Conservation (phyloP, 2,329 filamentous ascomycete species). For the Ophiostoma tasmaniense region DNA sequence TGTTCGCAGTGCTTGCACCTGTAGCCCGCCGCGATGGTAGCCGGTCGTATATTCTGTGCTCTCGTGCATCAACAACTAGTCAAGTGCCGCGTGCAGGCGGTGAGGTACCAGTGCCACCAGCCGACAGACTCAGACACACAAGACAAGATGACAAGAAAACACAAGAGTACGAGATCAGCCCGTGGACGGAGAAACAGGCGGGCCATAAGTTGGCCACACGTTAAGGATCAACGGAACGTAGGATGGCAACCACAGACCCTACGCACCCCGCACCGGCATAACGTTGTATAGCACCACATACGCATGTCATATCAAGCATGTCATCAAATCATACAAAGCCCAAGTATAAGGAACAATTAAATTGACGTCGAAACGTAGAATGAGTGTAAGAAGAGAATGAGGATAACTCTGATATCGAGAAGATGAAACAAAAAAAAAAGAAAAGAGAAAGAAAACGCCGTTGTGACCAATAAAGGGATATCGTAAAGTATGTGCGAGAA, state of each 20-base stretch:
- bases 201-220: background rate
- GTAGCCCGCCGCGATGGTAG: background rate
- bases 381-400: slow-evolving; percentile 4
- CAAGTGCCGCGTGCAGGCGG: no score
- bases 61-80: no score
- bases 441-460: background rate
- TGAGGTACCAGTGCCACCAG: no score
- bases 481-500: slow-evolving; percentile 19
- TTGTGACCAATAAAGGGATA: slow-evolving; percentile 4
- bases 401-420: slow-evolving; percentile 4
- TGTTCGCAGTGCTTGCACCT: background rate
- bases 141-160: no score
- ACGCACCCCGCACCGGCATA: background rate
- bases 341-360: background rate
- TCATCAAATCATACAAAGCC: background rate
- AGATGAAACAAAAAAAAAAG: slow-evolving; percentile 2
- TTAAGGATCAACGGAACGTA: background rate
- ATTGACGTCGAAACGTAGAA: slow-evolving; percentile 7
- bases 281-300: background rate
- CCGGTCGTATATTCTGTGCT: background rate
- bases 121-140: no score
- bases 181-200: background rate
- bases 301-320: background rate
- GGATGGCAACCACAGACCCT: no score
- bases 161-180: no score